A percentile compares a stretch with the other conserved stretches of the same genome.
phyloP scores from a whole-genome alignment of 768 basidiomycete genomes.

The Hypsizygus marmoreus region DNA sequence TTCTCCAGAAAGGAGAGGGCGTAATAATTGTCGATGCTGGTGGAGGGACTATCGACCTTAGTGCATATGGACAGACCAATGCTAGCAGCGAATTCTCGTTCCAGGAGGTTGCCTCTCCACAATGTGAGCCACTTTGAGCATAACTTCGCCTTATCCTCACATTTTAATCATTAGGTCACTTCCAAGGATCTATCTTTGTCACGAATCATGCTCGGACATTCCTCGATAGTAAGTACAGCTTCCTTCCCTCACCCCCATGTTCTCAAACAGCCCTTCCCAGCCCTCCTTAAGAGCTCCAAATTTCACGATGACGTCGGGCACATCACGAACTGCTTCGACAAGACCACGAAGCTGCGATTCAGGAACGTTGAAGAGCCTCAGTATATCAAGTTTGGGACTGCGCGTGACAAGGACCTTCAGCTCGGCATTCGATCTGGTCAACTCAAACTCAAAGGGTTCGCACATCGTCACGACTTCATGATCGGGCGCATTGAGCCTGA shows the following conservation, averaged over 20 bases:
- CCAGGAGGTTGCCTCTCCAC: constrained; percentile 34
- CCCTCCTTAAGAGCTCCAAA: constrained; percentile 35
- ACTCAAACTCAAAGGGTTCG: constrained; percentile 43
- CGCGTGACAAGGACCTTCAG: constrained; percentile 37
- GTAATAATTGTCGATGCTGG: constrained; percentile 55
- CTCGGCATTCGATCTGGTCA: constrained; percentile 47
- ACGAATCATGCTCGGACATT: constrained; percentile 35
- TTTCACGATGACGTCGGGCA: constrained; percentile 41
- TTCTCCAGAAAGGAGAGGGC: constrained; percentile 26
- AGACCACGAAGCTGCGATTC: constrained; percentile 48
- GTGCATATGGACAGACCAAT: constrained; percentile 40
- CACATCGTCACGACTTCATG: neutral
- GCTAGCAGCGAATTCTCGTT: constrained; percentile 32
- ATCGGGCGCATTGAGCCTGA: too few species aligned
- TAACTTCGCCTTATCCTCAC: constrained; percentile 18
- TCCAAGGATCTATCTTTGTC: constrained; percentile 46
- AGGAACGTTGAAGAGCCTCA: constrained; percentile 38
- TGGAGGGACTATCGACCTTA: constrained; percentile 55
- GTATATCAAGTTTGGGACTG: constrained; percentile 49
- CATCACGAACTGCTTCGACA: constrained; percentile 49
- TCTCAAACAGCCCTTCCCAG: constrained; percentile 26
- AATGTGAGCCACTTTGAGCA: constrained; percentile 21
- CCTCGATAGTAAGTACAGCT: constrained; percentile 38
- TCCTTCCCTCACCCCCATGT: neutral
- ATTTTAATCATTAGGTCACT: constrained; percentile 29